Conservation (phyloP, 108 stramenopile species). For the Nitzschia sp. region DNA sequence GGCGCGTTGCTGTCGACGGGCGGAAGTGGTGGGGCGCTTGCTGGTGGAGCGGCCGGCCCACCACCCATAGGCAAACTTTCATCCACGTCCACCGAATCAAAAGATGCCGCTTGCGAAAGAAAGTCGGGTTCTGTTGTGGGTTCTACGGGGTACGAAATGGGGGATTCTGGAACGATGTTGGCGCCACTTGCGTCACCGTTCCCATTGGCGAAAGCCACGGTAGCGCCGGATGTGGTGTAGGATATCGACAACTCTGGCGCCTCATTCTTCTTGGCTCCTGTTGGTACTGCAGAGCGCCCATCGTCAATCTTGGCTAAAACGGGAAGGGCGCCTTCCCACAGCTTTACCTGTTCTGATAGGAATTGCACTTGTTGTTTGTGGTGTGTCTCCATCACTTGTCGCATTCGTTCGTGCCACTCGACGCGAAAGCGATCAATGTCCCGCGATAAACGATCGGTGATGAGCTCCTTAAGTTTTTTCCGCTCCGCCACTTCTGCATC, state of each 20-base stretch:
- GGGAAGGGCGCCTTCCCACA: slow-evolving; percentile 17
- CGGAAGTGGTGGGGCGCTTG: slow-evolving; percentile 15
- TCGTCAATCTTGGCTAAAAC: slow-evolving; percentile 7
- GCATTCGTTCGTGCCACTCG: slow-evolving; percentile 40
- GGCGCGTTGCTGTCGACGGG: too few species aligned
- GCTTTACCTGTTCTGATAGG: slow-evolving; percentile 15
- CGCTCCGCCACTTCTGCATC: slow-evolving; percentile 16
- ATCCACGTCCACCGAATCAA: slow-evolving; percentile 6
- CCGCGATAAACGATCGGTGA: slow-evolving; percentile 21
- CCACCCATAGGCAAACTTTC: slow-evolving; percentile 14
- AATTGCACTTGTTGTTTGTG: slow-evolving; percentile 32
- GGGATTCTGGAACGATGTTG: background rate
- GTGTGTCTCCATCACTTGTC: slow-evolving; percentile 22
- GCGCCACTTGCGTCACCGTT: background rate
- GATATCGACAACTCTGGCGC: slow-evolving; percentile 18
- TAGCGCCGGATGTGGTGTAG: slow-evolving; percentile 21
- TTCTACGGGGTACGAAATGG: background rate
- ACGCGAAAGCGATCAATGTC: slow-evolving; percentile 38
- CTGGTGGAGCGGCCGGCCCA: slow-evolving; percentile 24
- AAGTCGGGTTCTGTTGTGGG: background rate
- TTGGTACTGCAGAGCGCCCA: slow-evolving; percentile 12
- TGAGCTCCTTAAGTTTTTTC: slow-evolving; percentile 22
- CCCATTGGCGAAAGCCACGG: background rate
- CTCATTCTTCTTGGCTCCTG: background rate
- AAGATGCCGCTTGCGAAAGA: background rate